Percentiles rank a stretch among this genome's conserved stretches.
These are phyloP conservation scores for Colletotrichum sojae DNA, from an alignment of 2,329 filamentous ascomycete genomes.

Conservation along the genomic window DNA sequence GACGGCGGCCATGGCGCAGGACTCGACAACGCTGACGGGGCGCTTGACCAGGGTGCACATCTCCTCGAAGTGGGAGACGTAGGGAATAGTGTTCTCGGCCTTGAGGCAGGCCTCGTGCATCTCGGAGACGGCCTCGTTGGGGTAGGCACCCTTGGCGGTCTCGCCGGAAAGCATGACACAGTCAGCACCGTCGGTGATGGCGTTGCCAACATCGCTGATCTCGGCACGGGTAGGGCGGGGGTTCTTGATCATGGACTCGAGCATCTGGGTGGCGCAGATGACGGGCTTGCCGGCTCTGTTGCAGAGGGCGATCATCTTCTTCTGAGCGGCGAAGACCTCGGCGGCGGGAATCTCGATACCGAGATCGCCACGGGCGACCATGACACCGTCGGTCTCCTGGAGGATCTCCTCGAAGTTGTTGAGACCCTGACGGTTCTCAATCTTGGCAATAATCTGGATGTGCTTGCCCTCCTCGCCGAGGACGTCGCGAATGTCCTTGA, in stretches of 20 bases:
- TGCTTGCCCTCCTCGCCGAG: slow-evolving; percentile 93
- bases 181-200: slow-evolving; percentile 96
- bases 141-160: slow-evolving; percentile 98
- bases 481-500: slow-evolving; percentile 90
- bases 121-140: slow-evolving; percentile 91
- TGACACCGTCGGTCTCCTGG: slow-evolving; percentile 96
- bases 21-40: slow-evolving; percentile 90
- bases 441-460: slow-evolving; percentile 99
- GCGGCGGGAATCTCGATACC: slow-evolving; percentile 99
- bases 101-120: slow-evolving; percentile 99
- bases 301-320: slow-evolving; percentile 99
- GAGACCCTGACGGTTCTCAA: slow-evolving; percentile 99
- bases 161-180: slow-evolving; percentile 99
- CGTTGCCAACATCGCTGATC: slow-evolving; percentile 98
- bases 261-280: slow-evolving; percentile 99
- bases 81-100: slow-evolving; percentile 97
- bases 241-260: slow-evolving; percentile 99
- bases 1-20: slow-evolving; percentile 96
- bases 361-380: slow-evolving; percentile 98
- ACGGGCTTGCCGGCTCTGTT: slow-evolving; percentile 99
- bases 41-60: slow-evolving; percentile 86
- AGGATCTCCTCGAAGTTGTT: slow-evolving; percentile 99
- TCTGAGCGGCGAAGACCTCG: slow-evolving; percentile 99
- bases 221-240: slow-evolving; percentile 97
- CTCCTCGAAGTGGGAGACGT: slow-evolving; percentile 97